These are phyloP conservation scores for Sclerotinia spermophila DNA, from an alignment of 2,329 filamentous ascomycete genomes.

Conservation along the genomic window DNA sequence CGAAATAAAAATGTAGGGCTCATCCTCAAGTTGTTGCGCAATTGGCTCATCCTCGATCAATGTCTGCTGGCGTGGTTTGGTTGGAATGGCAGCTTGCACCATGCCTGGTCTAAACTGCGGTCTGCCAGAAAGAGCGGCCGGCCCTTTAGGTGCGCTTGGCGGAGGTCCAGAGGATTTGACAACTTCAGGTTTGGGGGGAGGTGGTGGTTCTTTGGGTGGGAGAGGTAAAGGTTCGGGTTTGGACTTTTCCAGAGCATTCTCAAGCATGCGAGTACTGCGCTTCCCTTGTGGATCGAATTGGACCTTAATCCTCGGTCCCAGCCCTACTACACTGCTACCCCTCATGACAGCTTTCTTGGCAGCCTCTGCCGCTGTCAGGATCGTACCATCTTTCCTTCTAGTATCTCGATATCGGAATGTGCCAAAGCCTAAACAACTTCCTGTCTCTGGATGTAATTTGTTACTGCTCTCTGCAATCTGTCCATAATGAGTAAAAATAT, in stretches of 20 bases:
- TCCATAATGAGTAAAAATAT: slow-evolving; percentile 75
- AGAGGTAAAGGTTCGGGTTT: slow-evolving; percentile 39
- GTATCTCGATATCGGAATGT: slow-evolving; percentile 84
- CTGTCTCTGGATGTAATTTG: slow-evolving; percentile 91
- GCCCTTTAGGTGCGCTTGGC: slow-evolving; percentile 82
- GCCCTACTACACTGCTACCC: slow-evolving; percentile 72
- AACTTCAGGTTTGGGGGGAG: slow-evolving; percentile 38
- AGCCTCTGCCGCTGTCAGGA: slow-evolving; percentile 69
- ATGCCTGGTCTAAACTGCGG: slow-evolving; percentile 33
- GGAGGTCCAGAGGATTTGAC: slow-evolving; percentile 61
- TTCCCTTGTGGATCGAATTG: slow-evolving; percentile 86
- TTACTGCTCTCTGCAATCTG: slow-evolving; percentile 90
- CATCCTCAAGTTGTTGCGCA: slow-evolving; percentile 64
- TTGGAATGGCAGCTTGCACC: slow-evolving; percentile 37
- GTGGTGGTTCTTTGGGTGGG: slow-evolving; percentile 37
- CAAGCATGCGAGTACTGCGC: slow-evolving; percentile 74
- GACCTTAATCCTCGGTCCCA: slow-evolving; percentile 68
- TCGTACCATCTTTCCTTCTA: slow-evolving; percentile 43
- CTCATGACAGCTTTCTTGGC: slow-evolving; percentile 76
- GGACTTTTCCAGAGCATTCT: slow-evolving; percentile 66
- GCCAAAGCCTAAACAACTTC: slow-evolving; percentile 89
- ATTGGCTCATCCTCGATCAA: slow-evolving; percentile 60
- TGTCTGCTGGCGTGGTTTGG: slow-evolving; percentile 48
- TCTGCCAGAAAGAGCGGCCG: slow-evolving; percentile 39
- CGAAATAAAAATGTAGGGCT: slow-evolving; percentile 90